phyloP scores from a whole-genome alignment of 2,329 filamentous ascomycete species.

The Sphaerulina musiva region DNA sequence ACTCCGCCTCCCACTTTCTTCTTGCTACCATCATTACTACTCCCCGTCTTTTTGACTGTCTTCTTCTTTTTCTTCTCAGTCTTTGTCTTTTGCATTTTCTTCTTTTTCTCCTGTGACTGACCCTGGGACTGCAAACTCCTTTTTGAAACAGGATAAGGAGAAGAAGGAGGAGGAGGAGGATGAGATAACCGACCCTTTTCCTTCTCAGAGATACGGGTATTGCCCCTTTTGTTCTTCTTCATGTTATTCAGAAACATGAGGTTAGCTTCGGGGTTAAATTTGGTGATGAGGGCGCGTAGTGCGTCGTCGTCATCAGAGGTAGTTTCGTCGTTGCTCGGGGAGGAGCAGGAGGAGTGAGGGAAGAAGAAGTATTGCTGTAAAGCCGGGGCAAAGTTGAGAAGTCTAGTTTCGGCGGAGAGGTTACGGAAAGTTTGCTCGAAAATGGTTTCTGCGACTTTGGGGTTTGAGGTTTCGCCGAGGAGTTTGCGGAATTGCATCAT shows the following conservation, averaged over 20 bases:
- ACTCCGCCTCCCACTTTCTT: neutral
- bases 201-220: too few species aligned
- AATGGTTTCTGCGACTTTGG: neutral
- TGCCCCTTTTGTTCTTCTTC: too few species aligned
- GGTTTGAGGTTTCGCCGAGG: neutral
- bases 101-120: too few species aligned
- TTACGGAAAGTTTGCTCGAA: neutral
- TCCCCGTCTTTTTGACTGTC: neutral
- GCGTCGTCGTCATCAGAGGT: too few species aligned
- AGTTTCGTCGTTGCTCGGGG: too few species aligned
- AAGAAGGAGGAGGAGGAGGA: too few species aligned
- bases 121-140: too few species aligned
- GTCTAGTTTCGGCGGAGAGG: neutral
- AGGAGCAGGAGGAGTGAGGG: conserved; percentile 5
- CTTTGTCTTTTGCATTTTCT: neutral
- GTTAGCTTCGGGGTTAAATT: too few species aligned
- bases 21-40: neutral
- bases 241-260: too few species aligned
- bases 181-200: too few species aligned
- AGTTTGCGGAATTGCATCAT: neutral
- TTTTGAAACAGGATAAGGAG: too few species aligned
- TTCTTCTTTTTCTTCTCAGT: neutral
- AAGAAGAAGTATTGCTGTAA: neutral
- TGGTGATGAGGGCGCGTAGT: too few species aligned
- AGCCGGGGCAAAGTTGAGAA: neutral